These are phyloP conservation scores for Neopestalotiopsis rosae DNA, from an alignment of 2,329 filamentous ascomycete genomes.

Conservation along the genomic window DNA sequence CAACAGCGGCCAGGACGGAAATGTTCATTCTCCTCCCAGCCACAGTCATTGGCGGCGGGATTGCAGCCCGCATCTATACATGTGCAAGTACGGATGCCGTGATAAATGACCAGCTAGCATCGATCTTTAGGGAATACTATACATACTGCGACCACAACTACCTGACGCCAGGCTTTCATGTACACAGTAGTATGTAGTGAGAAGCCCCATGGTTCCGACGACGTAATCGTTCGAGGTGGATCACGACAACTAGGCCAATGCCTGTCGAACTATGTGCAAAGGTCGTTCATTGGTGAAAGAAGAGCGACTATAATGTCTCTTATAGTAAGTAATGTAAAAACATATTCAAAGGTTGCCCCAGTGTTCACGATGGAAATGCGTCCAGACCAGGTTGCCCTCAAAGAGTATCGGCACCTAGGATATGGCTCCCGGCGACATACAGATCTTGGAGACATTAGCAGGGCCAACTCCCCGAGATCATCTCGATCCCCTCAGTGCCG, in stretches of 20 bases:
- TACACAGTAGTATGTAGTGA: no score
- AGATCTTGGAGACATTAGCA: background rate
- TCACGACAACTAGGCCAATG: background rate
- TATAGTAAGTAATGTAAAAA: constrained; percentile 1
- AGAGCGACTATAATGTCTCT: background rate
- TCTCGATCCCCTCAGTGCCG: background rate
- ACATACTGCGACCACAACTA: no score
- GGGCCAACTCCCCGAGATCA: background rate
- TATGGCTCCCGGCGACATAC: background rate
- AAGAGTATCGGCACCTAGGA: background rate
- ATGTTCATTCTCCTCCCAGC: background rate
- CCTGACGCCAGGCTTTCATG: no score
- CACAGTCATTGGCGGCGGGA: no score
- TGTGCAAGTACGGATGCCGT: no score
- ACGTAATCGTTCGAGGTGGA: background rate
- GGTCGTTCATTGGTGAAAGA: background rate
- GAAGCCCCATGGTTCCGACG: no score
- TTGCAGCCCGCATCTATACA: no score
- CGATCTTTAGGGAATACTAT: no score
- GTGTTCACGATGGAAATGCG: background rate
- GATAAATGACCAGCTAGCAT: no score
- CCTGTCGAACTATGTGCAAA: background rate
- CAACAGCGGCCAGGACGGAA: background rate
- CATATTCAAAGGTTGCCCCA: background rate
- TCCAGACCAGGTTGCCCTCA: background rate